Evolutionary conservation across 2,329 filamentous ascomycete genomes (phyloP), one percentile per base, ranked within the genome.

Genomic region (Penicillium sp.): DNA sequence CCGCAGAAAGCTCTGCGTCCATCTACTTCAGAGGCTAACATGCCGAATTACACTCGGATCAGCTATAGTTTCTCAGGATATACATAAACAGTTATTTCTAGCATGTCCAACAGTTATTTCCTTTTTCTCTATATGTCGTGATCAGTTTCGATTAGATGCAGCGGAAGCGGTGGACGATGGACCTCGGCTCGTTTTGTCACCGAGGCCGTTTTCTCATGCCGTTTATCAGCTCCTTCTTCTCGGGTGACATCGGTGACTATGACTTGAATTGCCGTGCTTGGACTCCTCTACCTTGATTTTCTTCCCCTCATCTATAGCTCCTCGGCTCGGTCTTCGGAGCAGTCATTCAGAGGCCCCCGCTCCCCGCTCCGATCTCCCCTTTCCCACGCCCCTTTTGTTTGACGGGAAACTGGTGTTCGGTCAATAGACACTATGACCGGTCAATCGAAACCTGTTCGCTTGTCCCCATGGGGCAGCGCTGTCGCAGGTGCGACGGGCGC

Each of bases 391-490:
- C 34, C 51, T 26, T 43, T 20, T 39, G 24, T 26, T 50, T 20
- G 38, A 42, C 41, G 43, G 40, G 32, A 20, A 22, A 27, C 35
- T 32, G 40, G 32, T 42, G 29, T 45, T 45, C 32, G 28, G 20
- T 45, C 38, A 16, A 18, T 27, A 20, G 50, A 42, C 41, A 57
- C 23, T 46, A 81, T 81, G 78, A 67, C 75, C 46, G 74, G 71
- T 47, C 75, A 77, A 64, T 80, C 78, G 31, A 91, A 89, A 69
- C 77, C 82, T 54, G 76, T 76, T 43, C 75, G 76, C 56, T 80
- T 97, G 49, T 89, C 93, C 34, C 87, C 93, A 44, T 97, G 91
- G 91, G 91, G 90, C 44, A 85, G 85, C 65, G 93, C 93, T 44
- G 82, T 95, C 56, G 91, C 93, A 53, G 93, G 93, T 62, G 89